Percentiles rank a stretch among this genome's conserved stretches.
These are phyloP conservation scores for California macrophylla DNA, from an alignment of 441 rosid species.

Conservation along the genomic window DNA sequence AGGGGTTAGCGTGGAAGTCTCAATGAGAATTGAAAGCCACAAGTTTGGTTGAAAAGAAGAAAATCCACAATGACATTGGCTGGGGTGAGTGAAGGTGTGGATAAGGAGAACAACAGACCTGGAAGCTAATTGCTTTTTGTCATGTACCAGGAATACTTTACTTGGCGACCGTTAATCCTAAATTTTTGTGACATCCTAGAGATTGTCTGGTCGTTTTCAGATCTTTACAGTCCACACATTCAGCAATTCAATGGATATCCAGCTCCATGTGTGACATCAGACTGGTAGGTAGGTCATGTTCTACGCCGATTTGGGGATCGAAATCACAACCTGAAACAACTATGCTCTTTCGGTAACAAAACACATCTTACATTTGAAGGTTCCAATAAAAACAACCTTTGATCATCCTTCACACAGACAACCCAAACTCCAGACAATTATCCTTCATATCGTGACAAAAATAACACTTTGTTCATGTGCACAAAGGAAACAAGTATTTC, in stretches of 20 bases:
- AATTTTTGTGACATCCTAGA: constrained; percentile 17
- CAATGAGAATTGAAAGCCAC: constrained; percentile 28
- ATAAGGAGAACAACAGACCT: constrained; percentile 16
- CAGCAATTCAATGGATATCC: neutral
- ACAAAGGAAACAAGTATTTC: constrained; percentile 3
- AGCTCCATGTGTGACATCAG: too few relatives aligned
- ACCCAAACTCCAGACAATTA: too few relatives aligned
- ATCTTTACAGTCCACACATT: neutral
- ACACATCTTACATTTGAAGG: too few relatives aligned
- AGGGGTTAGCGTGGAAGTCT: constrained; percentile 14
- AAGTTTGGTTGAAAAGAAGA: neutral
- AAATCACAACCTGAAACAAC: neutral
- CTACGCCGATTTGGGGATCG: too few relatives aligned
- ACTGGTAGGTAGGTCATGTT: neutral
- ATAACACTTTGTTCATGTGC: too few relatives aligned
- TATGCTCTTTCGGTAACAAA: neutral
- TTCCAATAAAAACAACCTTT: neutral
- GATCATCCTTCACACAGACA: neutral
- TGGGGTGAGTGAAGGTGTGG: neutral
- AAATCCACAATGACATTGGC: neutral
- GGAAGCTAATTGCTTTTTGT: constrained; percentile 6
- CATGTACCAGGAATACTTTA: constrained; percentile 17
- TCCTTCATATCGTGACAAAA: too few relatives aligned
- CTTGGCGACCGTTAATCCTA: constrained; percentile 24
- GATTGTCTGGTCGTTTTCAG: neutral